phyloP scores from a whole-genome alignment of 192 early-diverging fungal genomes.

The Borealophlyctis nickersoniae region DNA sequence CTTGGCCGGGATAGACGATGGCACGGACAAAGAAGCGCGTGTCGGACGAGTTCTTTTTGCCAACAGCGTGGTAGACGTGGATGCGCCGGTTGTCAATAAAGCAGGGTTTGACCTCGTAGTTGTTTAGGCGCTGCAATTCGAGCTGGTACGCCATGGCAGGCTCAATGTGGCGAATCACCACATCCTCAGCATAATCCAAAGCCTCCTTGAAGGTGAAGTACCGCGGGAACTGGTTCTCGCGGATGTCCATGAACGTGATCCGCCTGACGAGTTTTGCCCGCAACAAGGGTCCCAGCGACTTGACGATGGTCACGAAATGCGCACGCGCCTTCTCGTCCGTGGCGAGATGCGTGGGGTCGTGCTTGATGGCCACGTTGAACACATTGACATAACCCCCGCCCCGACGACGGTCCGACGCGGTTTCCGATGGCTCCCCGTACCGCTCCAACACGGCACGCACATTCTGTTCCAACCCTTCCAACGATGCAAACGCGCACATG shows the following conservation, averaged over 20 bases:
- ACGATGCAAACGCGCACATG: conserved; percentile 71
- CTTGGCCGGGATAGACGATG: conserved; percentile 86
- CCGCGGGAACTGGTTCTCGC: conserved; percentile 77
- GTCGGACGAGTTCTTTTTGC: conserved; percentile 92
- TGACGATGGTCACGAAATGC: conserved; percentile 63
- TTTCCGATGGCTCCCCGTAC: conserved; percentile 49
- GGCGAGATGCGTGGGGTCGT: conserved; percentile 53
- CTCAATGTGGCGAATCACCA: conserved; percentile 96
- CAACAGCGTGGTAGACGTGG: conserved; percentile 93
- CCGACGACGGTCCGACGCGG: not conserved
- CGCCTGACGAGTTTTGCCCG: conserved; percentile 78
- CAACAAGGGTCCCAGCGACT: conserved; percentile 56
- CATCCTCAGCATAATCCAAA: conserved; percentile 80
- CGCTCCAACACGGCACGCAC: conserved; percentile 58
- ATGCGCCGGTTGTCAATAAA: conserved; percentile 92
- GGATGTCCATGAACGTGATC: conserved; percentile 84
- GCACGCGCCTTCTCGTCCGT: conserved; percentile 66
- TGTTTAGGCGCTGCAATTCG: conserved; percentile 84
- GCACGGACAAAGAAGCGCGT: conserved; percentile 97
- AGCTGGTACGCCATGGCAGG: conserved; percentile 97
- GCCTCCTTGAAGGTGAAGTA: conserved; percentile 97
- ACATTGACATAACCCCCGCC: conserved; percentile 52
- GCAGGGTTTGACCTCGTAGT: conserved; percentile 96
- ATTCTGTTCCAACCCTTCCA: conserved; percentile 67
- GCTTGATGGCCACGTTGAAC: conserved; percentile 78